Base-by-base conservation (phyloP, 2,329 filamentous ascomycete genomes). In the Elsinoe australis region DNA sequence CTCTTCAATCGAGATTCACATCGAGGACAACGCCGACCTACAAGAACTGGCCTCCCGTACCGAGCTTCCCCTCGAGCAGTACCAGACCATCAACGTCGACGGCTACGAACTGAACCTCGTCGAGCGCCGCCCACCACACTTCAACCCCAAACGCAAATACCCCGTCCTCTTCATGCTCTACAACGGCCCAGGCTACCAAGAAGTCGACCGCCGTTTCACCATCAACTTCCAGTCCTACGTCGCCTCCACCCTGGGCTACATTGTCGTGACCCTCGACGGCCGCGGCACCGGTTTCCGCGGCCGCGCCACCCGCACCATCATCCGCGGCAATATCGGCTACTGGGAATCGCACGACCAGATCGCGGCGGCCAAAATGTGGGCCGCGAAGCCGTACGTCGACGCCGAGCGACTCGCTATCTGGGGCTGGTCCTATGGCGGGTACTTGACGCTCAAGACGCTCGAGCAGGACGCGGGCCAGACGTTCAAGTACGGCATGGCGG, bases 391-490 rank as follows among this genome's bases (percentile, higher is more conserved):
- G 10, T 96, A 98, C 64, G 82, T 95, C 10, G 94, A 98, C 63
- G 72, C 77, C 19, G 74, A 79, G 5, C 80, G 85, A 48, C 79
- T 98, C 56, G 89, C 88, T 15, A 94, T 98, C 61, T 98, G 92
- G 92, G 92, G 92, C 39, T 98, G 92, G 92, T 94, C 87, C 54
- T 98, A 92, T 61, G 92, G 92, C 50, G 92, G 92, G 8, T 98
- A 94, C 72, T 85, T 86, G 72, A 87, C 92, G 4, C 76, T 98
- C 59, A 98, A 98, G 71, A 92, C 87, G 1, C 80, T 98, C 9
- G 92, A 98, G 71, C 77, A 80, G 53, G 92, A 98, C 62, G 90
- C 80, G 6, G 92, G 94, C 4, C 65, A 79, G 61, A 96, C 89
- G 0, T 98, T 95, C 71, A 82, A 82, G 54, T 98, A 98, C 64